Conservation (phyloP, 2,329 filamentous ascomycete species). For the Exophiala dermatitidis region DNA sequence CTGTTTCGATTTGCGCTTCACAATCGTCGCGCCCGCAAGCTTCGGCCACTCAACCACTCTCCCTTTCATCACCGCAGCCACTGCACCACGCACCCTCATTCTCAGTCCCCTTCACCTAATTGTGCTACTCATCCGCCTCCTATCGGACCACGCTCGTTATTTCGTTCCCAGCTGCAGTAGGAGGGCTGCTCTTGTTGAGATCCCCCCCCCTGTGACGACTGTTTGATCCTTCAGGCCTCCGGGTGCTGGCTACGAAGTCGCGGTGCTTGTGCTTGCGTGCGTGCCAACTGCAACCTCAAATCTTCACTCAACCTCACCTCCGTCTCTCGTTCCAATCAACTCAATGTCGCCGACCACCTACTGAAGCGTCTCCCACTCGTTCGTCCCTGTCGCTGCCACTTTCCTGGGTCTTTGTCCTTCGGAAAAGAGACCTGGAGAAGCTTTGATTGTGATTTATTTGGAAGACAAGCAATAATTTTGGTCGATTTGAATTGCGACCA, state of each 20-base stretch:
- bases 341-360: conserved; percentile 15
- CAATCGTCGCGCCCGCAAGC: conserved; percentile 13
- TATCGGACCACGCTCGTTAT: conserved; percentile 19
- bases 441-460: conserved; percentile 5
- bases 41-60: conserved; percentile 1
- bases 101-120: conserved; percentile 6
- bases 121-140: conserved; percentile 10
- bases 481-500: conserved; percentile 15
- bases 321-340: conserved; percentile 17
- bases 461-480: conserved; percentile 9
- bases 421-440: neutral
- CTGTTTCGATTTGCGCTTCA: conserved; percentile 21
- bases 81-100: conserved; percentile 11
- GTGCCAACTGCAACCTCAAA: conserved; percentile 8
- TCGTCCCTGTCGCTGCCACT: conserved; percentile 1
- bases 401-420: neutral
- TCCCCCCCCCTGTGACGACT: conserved; percentile 9
- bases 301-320: conserved; percentile 12
- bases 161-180: conserved; percentile 7
- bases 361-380: conserved; percentile 5
- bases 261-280: conserved; percentile 7
- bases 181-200: conserved; percentile 15
- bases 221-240: conserved; percentile 2
- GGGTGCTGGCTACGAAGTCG: conserved; percentile 2
- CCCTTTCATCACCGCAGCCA: conserved; percentile 22